phyloP scores from a whole-genome alignment of 495 filamentous ascomycete genomes.

The Hypomontagnella monticulosa region DNA sequence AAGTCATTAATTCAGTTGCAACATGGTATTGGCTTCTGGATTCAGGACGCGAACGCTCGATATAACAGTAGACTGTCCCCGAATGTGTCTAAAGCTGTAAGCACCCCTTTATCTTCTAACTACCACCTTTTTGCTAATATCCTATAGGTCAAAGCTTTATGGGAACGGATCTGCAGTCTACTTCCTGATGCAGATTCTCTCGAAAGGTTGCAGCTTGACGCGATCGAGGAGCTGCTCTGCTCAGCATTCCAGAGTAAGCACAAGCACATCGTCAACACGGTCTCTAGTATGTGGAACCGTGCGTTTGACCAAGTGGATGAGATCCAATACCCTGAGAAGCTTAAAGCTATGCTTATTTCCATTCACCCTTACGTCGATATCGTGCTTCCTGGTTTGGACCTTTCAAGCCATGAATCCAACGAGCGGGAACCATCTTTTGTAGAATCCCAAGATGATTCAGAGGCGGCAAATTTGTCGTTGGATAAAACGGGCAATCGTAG shows the following conservation, averaged over 20 bases:
- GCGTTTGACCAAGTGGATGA: conserved; percentile 50
- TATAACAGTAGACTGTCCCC: conserved; percentile 47
- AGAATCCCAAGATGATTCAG: conserved; percentile 62
- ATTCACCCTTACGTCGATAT: conserved; percentile 54
- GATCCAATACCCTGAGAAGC: conserved; percentile 54
- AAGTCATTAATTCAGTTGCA: conserved; percentile 64
- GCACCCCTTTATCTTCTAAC: conserved; percentile 23
- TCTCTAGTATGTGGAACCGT: conserved; percentile 56
- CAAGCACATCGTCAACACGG: conserved; percentile 52
- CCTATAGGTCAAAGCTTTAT: conserved; percentile 50
- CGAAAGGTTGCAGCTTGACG: conserved; percentile 50
- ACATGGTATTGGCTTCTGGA: conserved; percentile 66
- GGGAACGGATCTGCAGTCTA: conserved; percentile 52
- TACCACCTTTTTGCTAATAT: neutral
- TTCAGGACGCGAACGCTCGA: conserved; percentile 61
- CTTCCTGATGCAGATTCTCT: conserved; percentile 44
- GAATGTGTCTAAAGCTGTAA: conserved; percentile 48
- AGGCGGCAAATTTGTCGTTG: conserved; percentile 34
- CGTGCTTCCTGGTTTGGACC: conserved; percentile 51
- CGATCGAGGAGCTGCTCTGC: conserved; percentile 53
- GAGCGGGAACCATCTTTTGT: conserved; percentile 53
- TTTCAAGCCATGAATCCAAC: conserved; percentile 42
- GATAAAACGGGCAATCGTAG: conserved; percentile 28
- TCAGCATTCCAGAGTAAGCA: conserved; percentile 56
- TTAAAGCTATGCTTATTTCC: conserved; percentile 51